Evolutionary conservation across 2,329 filamentous ascomycete species (phyloP).

Genomic region (Sarocladiaceae sp.): DNA sequence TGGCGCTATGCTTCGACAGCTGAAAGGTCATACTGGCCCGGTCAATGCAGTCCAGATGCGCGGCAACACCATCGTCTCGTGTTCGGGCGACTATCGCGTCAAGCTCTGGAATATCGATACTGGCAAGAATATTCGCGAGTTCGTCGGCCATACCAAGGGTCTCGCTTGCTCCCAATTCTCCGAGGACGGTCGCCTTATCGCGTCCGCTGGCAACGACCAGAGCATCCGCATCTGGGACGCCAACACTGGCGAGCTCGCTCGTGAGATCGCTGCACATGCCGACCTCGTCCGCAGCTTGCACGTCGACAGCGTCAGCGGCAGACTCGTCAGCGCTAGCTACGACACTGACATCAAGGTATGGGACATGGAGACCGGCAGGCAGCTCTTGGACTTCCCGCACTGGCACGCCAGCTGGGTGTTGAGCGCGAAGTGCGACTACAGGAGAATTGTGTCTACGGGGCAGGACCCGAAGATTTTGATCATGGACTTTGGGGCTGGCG

Average conservation of each 20-base stretch:
- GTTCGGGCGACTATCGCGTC: conserved; percentile 86
- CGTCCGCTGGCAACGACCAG: conserved; percentile 91
- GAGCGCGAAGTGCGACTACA: conserved; percentile 91
- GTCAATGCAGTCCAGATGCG: conserved; percentile 96
- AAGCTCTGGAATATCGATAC: conserved; percentile 94
- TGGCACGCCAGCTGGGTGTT: conserved; percentile 98
- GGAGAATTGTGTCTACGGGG: conserved; percentile 87
- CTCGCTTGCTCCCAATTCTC: conserved; percentile 95
- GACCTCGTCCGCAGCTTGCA: conserved; percentile 85
- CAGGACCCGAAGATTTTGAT: conserved; percentile 90
- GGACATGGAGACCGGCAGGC: conserved; percentile 72
- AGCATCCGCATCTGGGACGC: conserved; percentile 95
- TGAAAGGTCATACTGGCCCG: conserved; percentile 81
- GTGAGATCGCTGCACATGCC: conserved; percentile 74
- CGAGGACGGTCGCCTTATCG: conserved; percentile 87
- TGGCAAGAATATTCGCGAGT: conserved; percentile 83
- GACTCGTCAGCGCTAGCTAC: conserved; percentile 88
- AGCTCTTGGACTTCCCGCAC: conserved; percentile 79
- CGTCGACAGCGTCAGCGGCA: conserved; percentile 78
- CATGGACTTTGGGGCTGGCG: conserved; percentile 75
- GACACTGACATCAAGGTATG: conserved; percentile 95
- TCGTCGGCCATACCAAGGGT: conserved; percentile 83
- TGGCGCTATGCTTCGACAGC: conserved; percentile 66
- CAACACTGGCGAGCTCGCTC: conserved; percentile 76
- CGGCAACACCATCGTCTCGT: conserved; percentile 86